Evolutionary conservation across 2,329 filamentous ascomycete species (phyloP).

Genomic region (Trichophyton simii): DNA sequence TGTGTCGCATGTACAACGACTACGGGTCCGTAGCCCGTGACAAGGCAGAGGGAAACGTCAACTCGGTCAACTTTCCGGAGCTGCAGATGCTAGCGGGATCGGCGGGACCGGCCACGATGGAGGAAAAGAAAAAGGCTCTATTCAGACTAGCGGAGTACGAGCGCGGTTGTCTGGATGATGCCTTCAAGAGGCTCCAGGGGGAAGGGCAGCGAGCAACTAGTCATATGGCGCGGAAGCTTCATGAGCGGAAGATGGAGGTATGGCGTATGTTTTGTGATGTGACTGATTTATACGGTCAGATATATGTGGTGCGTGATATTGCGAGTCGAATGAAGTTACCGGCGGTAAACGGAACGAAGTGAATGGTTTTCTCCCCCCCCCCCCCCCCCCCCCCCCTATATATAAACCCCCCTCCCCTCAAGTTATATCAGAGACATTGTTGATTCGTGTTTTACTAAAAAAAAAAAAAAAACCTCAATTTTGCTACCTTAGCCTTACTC

Average conservation of each 20-base stretch:
- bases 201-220: background rate
- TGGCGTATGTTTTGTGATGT: conserved; percentile 21
- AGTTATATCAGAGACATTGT: no score
- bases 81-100: conserved; percentile 12
- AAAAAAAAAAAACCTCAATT: no score
- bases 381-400: no score
- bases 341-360: no score
- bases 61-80: conserved; percentile 25
- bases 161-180: background rate
- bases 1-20: conserved; percentile 27
- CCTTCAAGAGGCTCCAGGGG: background rate
- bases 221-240: no score
- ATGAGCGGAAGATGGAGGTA: no score
- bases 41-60: conserved; percentile 22
- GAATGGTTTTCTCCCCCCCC: no score
- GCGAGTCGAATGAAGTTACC: conserved; percentile 8
- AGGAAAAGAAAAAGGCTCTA: background rate
- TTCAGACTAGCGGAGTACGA: background rate
- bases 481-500: background rate
- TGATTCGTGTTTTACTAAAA: no score
- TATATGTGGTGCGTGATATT: conserved; percentile 25
- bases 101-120: background rate
- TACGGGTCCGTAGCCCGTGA: conserved; percentile 22
- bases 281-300: conserved; percentile 27
- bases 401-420: no score